Base-by-base conservation (phyloP, 192 early-diverging fungal genomes). In the Umbelopsis sp. region DNA sequence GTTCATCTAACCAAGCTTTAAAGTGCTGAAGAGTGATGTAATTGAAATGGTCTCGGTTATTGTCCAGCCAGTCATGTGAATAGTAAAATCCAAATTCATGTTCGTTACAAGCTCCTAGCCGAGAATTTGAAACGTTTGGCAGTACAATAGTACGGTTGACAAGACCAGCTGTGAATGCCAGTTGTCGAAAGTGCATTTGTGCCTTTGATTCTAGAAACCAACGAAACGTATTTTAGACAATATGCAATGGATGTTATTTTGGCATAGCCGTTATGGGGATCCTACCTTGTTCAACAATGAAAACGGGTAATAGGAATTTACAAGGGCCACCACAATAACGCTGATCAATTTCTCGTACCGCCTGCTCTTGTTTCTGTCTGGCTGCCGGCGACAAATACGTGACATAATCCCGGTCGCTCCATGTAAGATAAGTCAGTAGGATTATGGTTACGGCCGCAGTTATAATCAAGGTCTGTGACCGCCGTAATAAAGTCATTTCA, bases 231-330 rank as follows among this genome's bases (percentile, higher is more conserved):
- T 49, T 4, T 41, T 11, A 41, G 38, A 41, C 4, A 41, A 16
- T 9, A 17, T 16, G 20, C 6, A 17, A 17, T 49, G 6, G 3
- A 47, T n/a, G 45, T 47, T 20, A 47, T 12, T 47, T 47, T 49
- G 43, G 43, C 43, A n/a, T n/a, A n/a, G n/a, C n/a, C n/a, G n/a
- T n/a, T n/a, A n/a, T 41, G 38, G n/a, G 17, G 29, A 11, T 25
- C 20, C 65, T 69, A 81, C 79, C 79, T 81, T 81, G 79, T 50
- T 81, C 79, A 4, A 73, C 69, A 21, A 81, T 68, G 50, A 66
- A 65, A 6, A 77, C 5, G 0, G 76, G 70, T 14, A 74, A 36
- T 7, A 81, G 43, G 25, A 81, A 81, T 54, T 49, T 65, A 52
- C 79, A 81, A 3, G 74, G 74, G 0, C 74, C 74, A 34, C 70